Base-by-base conservation (phyloP, 2,329 filamentous ascomycete species). In the Pestalotiopsis sp. region DNA sequence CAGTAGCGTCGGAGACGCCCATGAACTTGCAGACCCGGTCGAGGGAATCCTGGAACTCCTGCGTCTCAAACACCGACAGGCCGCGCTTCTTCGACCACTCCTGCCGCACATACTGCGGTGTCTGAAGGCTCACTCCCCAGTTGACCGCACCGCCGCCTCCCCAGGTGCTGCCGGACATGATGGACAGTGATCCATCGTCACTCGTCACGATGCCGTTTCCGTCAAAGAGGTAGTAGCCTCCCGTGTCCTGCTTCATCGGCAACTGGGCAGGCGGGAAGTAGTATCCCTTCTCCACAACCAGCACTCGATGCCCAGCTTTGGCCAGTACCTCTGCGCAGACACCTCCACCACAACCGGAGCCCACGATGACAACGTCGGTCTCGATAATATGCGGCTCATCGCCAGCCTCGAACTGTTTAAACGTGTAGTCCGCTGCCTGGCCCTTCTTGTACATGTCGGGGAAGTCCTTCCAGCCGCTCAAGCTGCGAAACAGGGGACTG, bases 101-200 rank as follows among this genome's bases (percentile, higher is more conserved):
- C 71, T 87, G 82, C 3, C 91, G 86, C 0, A 93, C 90, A 71
- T 84, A 90, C 3, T 84, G 85, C 73, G 91, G 90, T 0, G 90
- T 90, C 65, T 79, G 79, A 23, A 82, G 74, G 64, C 75, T 77
- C 7, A 79, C 81, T 63, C 79, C 88, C 91, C 91, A 93, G 75
- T 94, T 94, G 68, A 93, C 79, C 0, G 90, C 91, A 5, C 91
- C 91, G 25, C 92, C 92, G 14, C 92, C 92, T n/a, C 92, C 92
- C 86, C 89, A 93, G 2, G 85, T 85, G 58, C 86, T 86, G 0
- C 90, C 92, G 0, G 90, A 85, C 2, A 91, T 74, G 7, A 92
- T 78, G 9, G 79, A 83, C 45, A 89, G 81, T 1, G 84, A 82
- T 12, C 80, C 81, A 73, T 89, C 86, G 72, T 89, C 80, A 68